These are phyloP conservation scores for Cicer arietinum DNA, from an alignment of 306 rosid genomes.

Conservation along the genomic window DNA sequence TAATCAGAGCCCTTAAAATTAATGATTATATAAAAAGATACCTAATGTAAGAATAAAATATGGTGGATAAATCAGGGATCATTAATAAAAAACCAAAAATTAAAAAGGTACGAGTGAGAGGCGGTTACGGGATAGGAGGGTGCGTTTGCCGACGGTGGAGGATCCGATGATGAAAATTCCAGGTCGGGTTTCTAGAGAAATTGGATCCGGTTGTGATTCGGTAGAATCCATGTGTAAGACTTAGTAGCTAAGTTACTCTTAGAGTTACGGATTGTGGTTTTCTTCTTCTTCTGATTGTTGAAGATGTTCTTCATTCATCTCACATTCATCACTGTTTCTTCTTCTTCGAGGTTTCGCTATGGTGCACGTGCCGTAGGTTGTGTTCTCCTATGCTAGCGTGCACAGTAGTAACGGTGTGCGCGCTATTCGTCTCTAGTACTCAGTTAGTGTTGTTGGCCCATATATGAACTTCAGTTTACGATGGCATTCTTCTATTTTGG, in stretches of 20 bases:
- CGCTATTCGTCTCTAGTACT: not conserved
- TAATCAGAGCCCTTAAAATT: not conserved
- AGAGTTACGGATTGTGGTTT: not conserved
- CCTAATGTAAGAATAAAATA: too few species aligned
- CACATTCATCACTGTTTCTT: not conserved
- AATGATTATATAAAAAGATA: too few species aligned
- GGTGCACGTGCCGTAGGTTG: slow-evolving; percentile 2
- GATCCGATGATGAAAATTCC: slow-evolving; percentile 73
- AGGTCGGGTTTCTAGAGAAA: slow-evolving; percentile 65
- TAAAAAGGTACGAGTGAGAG: slow-evolving; percentile 16
- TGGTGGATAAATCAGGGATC: not conserved
- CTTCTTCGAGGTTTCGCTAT: slow-evolving; percentile 20
- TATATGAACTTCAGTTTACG: not conserved
- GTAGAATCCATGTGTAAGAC: slow-evolving; percentile 29
- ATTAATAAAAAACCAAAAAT: not conserved
- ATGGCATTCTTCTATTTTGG: not conserved
- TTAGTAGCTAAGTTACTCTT: not conserved
- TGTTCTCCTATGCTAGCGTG: slow-evolving; percentile 13
- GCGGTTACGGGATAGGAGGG: slow-evolving; percentile 72
- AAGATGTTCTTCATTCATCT: slow-evolving; percentile 18
- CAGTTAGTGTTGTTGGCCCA: not conserved
- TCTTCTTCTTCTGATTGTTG: not conserved
- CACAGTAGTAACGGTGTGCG: slow-evolving; percentile 20
- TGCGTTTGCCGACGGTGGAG: slow-evolving; percentile 82
- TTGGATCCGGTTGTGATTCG: slow-evolving; percentile 42